Base-by-base conservation (phyloP, 441 rosid genomes). In the Cnidoscolus chayamansa region DNA sequence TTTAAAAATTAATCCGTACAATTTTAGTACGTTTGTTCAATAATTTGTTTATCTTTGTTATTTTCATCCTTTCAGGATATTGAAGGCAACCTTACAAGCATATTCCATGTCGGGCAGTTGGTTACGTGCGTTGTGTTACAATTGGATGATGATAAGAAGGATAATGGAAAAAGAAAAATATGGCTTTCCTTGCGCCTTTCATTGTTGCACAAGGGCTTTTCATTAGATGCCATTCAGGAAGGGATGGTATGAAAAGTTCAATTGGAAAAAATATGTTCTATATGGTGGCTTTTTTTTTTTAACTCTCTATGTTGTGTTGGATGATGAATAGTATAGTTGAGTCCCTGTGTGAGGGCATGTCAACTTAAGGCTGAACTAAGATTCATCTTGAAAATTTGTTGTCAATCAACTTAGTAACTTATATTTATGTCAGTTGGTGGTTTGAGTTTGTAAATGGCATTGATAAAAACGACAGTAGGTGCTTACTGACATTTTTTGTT, bases 181-280 rank as follows among this genome's bases (percentile, higher is more conserved):
- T 88, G 96, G 96, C 98, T 96, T 81, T 93, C 98, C 63, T 76
- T 91, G 87, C 87, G 85, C 31, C 97, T 96, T 72, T 93, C 98
- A 70, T 72, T 87, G 75, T 74, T 96, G 86, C 92, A 93, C 73
- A 89, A 87, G 73, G 91, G 93, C 70, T 87, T 89, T 75, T 81
- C 87, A 59, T 79, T 91, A 71, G 98, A 93, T 74, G 77, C 89
- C 78, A 58, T 91, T 77, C 97, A 96, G 80, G 96, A 83, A 71
- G 97, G 97, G 77, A 96, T 96, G 99, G 99, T 96, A 88, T 79
- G 95, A 63, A 59, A 67, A 47, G 25, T 31, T 63, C 55, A 71
- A 32, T 67, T 64, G 37, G 50, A 37, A 30, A 31, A 54, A 72
- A 48, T 37, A 53, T 37, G 6, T 40, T 43, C 50, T n/a, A 60